Base-by-base conservation (phyloP, 2,329 filamentous ascomycete genomes). In the Penicillium sp. region DNA sequence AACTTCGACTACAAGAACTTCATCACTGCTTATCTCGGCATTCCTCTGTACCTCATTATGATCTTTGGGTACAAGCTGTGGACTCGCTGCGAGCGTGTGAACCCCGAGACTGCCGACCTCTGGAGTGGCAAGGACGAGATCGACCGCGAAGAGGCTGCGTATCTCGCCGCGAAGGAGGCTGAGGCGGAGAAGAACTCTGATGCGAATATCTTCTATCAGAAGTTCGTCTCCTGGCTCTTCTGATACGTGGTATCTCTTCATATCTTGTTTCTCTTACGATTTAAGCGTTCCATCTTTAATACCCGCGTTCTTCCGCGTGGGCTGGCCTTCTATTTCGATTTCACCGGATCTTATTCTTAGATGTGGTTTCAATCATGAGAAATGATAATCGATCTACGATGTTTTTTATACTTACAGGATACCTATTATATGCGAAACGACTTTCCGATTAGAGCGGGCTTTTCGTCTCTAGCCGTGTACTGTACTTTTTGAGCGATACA, bases 1-100 rank as follows among this genome's bases (percentile, higher is more conserved):
- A 74, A 75, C 42, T 88, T 88, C 57, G 81, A 87, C 68, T 87
- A 87, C 75, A 83, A 86, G 75, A 84, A 80, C 61, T 90, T 91
- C 70, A 81, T 91, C 67, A 89, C 85, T 0, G 85, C 84, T 22
- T 90, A 90, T 67, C 73, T 87, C 7, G 87, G 87, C 42, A 89
- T 91, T 58, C 87, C 87, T 1, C 69, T 91, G 18, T 91, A 89
- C 68, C 68, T 90, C 14, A 73, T 78, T 19, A 76, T 87, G 65
- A 81, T 89, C 64, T 80, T 83, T 50, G 86, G 84, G 0, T 84
- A 86, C 72, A 88, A 87, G 74, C 46, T 80, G 50, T 56, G 69
- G 50, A 80, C 75, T 45, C 77, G 77, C 68, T 79, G 72, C 55
- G 75, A 79, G 60, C 74, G 77, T 8, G 66, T 87, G 44, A 74